Base-by-base conservation (phyloP, 2,329 filamentous ascomycete genomes). In the Fusarium abutilonis region DNA sequence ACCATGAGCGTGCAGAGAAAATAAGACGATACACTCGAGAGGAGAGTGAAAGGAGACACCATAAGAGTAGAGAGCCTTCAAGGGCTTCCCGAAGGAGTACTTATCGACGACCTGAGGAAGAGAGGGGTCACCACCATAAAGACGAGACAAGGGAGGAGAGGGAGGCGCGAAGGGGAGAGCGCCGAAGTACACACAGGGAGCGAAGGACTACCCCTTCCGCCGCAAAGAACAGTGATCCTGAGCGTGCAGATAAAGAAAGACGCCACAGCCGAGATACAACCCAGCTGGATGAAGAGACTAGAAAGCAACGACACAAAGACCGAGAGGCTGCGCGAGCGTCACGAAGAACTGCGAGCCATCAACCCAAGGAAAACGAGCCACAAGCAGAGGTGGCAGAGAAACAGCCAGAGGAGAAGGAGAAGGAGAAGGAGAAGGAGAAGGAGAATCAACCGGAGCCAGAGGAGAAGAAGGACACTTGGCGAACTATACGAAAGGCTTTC, bases 141-240 rank as follows among this genome's bases (percentile, higher is more conserved):
- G 51, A 53, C 3, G 51, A 51, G 21, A 51, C 23, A 23, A 36
- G 21, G 21, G 50, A 53, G 29, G 49, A 46, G 49, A 14, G 40
- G 14, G 49, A 52, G 3, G 38, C 48, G 4, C 41, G 21, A 36
- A 52, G 40, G 13, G 41, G 31, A 19, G 32, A 35, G 28, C 40
- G 48, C 7, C 39, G 41, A 17, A 52, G 49, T 26, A 23, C 45
- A 14, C 40, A 46, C 17, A 52, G 15, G n/a, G 49, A 52, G 21
- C 49, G 48, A 39, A 46, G 29, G 17, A 17, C 29, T 23, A 35
- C 31, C 21, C 21, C 31, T 19, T 15, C 31, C 19, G 17, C 48
- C 13, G 28, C 38, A 34, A 52, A 44, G 40, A 31, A 28, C 40
- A 32, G 48, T 36, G 38, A 52, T 38, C 29, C 39, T 28, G 41